These are phyloP conservation scores for Coemansia sp. DNA, from an alignment of 192 early-diverging fungal species.

Conservation along the genomic window DNA sequence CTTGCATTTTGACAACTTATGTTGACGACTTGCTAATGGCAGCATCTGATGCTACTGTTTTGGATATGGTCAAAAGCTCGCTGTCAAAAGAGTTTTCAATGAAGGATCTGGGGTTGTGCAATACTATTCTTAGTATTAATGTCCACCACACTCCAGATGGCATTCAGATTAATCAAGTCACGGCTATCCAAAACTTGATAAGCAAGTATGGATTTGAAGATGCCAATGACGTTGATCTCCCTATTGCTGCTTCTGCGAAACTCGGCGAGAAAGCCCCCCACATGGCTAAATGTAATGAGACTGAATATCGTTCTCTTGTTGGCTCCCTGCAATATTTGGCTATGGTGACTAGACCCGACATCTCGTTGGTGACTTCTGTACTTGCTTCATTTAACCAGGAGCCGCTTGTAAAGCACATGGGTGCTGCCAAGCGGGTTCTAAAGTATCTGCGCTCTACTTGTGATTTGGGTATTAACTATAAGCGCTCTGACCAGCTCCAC, in stretches of 20 bases:
- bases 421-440: neutral
- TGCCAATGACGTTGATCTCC: neutral
- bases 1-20: constrained; percentile 7
- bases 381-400: neutral
- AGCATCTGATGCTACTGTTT: neutral
- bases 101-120: neutral
- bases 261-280: neutral
- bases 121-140: neutral
- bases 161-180: neutral
- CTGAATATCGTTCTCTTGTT: neutral
- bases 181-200: neutral
- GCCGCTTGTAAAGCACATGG: neutral
- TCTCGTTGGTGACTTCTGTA: neutral
- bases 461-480: neutral
- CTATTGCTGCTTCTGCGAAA: neutral
- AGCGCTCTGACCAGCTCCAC: neutral
- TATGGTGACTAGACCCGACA: neutral
- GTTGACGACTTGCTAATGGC: constrained; percentile 15
- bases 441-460: neutral
- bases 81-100: neutral
- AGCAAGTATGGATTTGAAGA: neutral
- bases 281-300: neutral
- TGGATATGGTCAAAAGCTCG: neutral
- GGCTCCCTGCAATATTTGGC: neutral
- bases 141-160: neutral